Base-by-base conservation (phyloP, 768 basidiomycete species). In the Boletus coccyginus region DNA sequence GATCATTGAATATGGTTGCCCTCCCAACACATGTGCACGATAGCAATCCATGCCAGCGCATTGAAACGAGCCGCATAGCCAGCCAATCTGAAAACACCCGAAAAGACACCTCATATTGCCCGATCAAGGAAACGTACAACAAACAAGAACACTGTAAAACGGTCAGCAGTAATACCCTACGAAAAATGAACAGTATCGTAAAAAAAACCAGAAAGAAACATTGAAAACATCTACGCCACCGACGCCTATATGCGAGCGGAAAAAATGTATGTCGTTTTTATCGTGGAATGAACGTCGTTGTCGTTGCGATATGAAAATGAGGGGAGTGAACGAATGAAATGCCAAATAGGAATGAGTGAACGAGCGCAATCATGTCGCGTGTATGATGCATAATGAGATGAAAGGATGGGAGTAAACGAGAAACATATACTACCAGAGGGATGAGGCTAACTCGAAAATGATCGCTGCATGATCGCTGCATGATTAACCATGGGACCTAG, bases 341-440 rank as follows among this genome's bases (percentile, higher is more conserved):
- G 65, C 59, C 46, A 48, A 52, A 58, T 62, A 53, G 46, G 41
- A 50, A 53, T 50, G 66, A 53, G 41, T 57, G 46, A 49, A 58
- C 32, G 52, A 53, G 46, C 21, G 53, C 62, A 40, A 57, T 44
- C 36, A 44, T 29, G 63, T 43, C 36, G 55, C 16, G 52, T 57
- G 61, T 27, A 27, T n/a, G 40, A 65, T 66, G 66, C 48, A 57
- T 54, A 46, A 58, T 58, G 59, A 45, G 48, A 52, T 47, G 54
- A 48, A 27, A 8, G 12, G 27, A 17, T 19, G 46, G 40, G 44
- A 45, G 19, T 1, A 31, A 50, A 36, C 24, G 36, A 53, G 52
- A 53, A 50, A 54, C 50, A 57, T 60, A 55, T 59, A 35, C 45
- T 41, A 31, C 24, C 31, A 35, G 46, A 54, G 21, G 21, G 39